A percentile compares a stretch with the other conserved stretches of the same genome.
Evolutionary conservation across 192 early-diverging fungal genomes (phyloP).

Genomic region (Podochytrium sp.): DNA sequence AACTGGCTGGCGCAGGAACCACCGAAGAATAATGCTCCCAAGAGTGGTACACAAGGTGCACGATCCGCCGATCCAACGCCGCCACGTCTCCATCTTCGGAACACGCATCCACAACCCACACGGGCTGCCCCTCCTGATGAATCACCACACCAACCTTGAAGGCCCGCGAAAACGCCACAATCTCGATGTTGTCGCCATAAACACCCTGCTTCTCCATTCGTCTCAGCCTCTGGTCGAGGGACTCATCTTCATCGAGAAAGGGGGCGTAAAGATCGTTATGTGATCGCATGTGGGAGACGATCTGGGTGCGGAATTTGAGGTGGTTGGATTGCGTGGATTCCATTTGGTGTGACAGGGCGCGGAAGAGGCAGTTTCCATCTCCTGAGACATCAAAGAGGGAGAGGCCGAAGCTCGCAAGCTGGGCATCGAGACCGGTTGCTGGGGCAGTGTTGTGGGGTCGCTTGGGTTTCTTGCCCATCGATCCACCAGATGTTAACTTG

Average conservation of each 20-base stretch:
- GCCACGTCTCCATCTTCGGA: constrained; percentile 17
- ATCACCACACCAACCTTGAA: constrained; percentile 33
- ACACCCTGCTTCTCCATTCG: constrained; percentile 40
- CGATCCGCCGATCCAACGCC: background rate
- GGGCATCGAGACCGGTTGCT: no score
- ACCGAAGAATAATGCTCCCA: constrained; percentile 42
- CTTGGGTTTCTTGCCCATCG: no score
- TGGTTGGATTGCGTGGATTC: constrained; percentile 22
- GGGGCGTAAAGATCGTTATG: constrained; percentile 34
- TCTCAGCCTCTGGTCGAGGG: constrained; percentile 28
- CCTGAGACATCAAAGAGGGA: constrained; percentile 24
- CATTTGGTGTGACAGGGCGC: constrained; percentile 42
- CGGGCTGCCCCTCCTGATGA: constrained; percentile 40
- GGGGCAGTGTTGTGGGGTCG: background rate
- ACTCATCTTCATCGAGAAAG: constrained; percentile 38
- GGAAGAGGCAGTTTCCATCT: constrained; percentile 53
- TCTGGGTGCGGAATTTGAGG: constrained; percentile 10
- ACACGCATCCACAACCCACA: constrained; percentile 34
- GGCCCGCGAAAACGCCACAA: constrained; percentile 43
- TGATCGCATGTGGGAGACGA: constrained; percentile 21
- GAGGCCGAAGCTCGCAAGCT: background rate
- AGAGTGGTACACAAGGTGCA: constrained; percentile 41
- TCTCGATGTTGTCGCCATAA: constrained; percentile 46
- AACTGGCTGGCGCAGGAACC: background rate
- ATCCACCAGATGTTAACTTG: no score